Evolutionary conservation across 108 stramenopile species (phyloP).

Genomic region (Licmophora abbreviata): DNA sequence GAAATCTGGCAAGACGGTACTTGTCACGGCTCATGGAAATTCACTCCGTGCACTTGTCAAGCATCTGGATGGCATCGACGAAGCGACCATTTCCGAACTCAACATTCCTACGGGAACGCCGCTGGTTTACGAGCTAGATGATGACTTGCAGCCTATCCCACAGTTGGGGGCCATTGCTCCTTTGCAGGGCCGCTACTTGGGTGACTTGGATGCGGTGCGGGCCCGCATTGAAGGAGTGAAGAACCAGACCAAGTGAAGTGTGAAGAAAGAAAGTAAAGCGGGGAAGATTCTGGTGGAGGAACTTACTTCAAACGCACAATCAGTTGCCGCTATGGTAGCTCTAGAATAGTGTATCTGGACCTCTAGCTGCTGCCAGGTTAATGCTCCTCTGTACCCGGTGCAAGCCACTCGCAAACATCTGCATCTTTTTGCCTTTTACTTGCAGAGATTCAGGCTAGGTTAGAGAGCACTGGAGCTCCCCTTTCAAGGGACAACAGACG

Average conservation of each 20-base stretch:
- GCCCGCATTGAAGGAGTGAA: constrained; percentile 95
- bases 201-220: constrained; percentile 91
- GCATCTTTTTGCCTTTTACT: too few species aligned
- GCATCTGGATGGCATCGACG: constrained; percentile 81
- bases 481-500: too few species aligned
- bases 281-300: too few species aligned
- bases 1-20: constrained; percentile 68
- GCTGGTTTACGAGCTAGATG: constrained; percentile 85
- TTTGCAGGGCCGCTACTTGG: constrained; percentile 91
- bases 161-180: constrained; percentile 75
- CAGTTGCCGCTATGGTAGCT: too few species aligned
- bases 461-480: too few species aligned
- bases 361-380: too few species aligned
- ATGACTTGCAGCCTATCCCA: constrained; percentile 73
- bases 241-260: constrained; percentile 92
- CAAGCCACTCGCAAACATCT: too few species aligned
- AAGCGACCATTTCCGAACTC: constrained; percentile 69
- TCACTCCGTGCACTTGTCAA: constrained; percentile 88
- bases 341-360: too few species aligned
- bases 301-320: too few species aligned
- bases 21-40: constrained; percentile 91
- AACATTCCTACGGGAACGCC: constrained; percentile 92
- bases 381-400: too few species aligned
- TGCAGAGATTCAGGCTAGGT: too few species aligned
- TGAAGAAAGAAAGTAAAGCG: too few species aligned